Evolutionary conservation across 2,329 filamentous ascomycete species (phyloP).

Genomic region (Aspergillus fischeri): DNA sequence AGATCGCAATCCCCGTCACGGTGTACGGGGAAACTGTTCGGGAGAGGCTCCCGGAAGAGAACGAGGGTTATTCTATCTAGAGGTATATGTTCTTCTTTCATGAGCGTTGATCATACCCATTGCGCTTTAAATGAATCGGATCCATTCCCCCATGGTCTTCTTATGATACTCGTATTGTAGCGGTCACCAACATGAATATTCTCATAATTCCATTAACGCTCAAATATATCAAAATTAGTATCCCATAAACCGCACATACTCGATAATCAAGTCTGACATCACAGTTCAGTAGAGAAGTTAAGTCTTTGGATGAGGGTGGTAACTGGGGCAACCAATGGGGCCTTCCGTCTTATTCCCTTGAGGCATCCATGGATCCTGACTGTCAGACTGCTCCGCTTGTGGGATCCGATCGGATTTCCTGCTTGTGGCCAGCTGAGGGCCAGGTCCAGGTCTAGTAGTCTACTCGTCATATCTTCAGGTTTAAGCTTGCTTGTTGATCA

Average conservation of each 20-base stretch:
- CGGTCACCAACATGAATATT: background rate
- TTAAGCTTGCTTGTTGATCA: constrained; percentile 2
- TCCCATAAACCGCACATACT: background rate
- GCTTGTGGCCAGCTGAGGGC: background rate
- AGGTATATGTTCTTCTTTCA: background rate
- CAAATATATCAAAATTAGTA: background rate
- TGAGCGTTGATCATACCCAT: background rate
- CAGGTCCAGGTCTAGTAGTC: background rate
- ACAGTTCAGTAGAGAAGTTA: background rate
- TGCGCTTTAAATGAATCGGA: background rate
- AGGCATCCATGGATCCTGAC: constrained; percentile 9
- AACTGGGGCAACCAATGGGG: constrained; percentile 12
- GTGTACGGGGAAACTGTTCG: constrained; percentile 64
- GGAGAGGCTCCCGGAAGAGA: constrained; percentile 37
- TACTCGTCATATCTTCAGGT: background rate
- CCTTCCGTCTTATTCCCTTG: background rate
- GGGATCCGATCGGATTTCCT: background rate
- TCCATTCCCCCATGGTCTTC: background rate
- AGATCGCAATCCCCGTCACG: constrained; percentile 76
- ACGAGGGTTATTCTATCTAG: constrained; percentile 39
- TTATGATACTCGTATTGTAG: no score
- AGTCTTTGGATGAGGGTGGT: constrained; percentile 3
- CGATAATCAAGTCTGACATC: background rate
- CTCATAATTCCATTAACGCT: background rate
- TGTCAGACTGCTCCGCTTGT: constrained; percentile 2